A percentile compares a stretch with the other conserved stretches of the same genome.
These are phyloP conservation scores for Lasiodiplodia gonubiensis DNA, from an alignment of 2,329 filamentous ascomycete species.

Conservation along the genomic window DNA sequence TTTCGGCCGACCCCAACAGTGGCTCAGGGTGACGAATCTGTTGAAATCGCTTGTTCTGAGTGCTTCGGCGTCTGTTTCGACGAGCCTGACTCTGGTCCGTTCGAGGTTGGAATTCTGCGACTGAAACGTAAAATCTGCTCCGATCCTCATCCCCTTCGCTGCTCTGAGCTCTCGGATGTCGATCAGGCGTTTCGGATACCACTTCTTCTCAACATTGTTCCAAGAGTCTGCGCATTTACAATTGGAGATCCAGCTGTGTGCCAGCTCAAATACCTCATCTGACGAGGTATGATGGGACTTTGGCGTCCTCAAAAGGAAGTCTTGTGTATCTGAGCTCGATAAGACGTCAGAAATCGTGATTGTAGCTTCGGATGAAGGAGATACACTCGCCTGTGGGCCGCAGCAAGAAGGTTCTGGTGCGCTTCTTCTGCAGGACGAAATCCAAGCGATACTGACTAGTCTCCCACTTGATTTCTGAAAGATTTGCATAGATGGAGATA, in stretches of 20 bases:
- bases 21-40: slow-evolving; percentile 25
- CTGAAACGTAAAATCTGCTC: not conserved
- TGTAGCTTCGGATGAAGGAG: too few species aligned
- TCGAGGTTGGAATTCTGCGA: not conserved
- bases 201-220: not conserved
- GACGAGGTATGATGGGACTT: slow-evolving; percentile 21
- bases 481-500: slow-evolving; percentile 7
- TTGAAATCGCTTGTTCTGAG: not conserved
- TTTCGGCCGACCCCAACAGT: slow-evolving; percentile 31
- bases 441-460: slow-evolving; percentile 23
- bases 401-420: not conserved
- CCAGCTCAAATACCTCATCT: slow-evolving; percentile 28
- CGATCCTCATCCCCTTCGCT: not conserved
- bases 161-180: not conserved
- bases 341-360: not conserved
- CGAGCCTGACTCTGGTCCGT: not conserved
- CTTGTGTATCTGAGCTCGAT: not conserved
- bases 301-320: not conserved
- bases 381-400: not conserved
- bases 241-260: slow-evolving; percentile 30
- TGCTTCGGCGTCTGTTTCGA: not conserved
- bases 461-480: slow-evolving; percentile 12
- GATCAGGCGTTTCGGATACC: slow-evolving; percentile 9
- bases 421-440: slow-evolving; percentile 20
- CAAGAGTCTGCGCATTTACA: slow-evolving; percentile 30